Conservation (phyloP, 2,329 filamentous ascomycete genomes). For the Neonectria coccinea region DNA sequence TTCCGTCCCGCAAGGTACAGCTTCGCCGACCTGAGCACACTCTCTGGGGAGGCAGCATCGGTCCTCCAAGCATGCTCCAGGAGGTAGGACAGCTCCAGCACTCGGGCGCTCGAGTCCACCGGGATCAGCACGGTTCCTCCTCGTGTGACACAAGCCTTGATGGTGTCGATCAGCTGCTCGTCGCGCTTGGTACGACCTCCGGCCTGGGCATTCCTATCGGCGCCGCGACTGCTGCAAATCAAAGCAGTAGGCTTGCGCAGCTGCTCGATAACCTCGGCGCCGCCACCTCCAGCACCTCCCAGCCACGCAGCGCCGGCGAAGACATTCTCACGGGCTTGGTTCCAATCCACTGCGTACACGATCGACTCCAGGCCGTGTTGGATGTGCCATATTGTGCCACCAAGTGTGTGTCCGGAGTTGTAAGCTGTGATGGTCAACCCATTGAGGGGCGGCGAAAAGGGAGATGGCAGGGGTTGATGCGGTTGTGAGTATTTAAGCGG, state of each 20-base stretch:
- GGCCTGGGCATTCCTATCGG: conserved; percentile 75
- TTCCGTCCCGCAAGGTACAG: conserved; percentile 89
- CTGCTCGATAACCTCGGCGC: conserved; percentile 92
- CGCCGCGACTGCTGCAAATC: conserved; percentile 88
- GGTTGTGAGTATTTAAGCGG: conserved; percentile 97
- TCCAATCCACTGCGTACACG: conserved; percentile 98
- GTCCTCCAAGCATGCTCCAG: conserved; percentile 91
- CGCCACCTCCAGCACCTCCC: conserved; percentile 81
- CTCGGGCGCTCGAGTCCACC: conserved; percentile 93
- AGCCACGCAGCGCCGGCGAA: conserved; percentile 95
- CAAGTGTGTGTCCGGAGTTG: conserved; percentile 94
- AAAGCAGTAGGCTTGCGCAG: conserved; percentile 92
- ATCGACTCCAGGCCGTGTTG: conserved; percentile 97
- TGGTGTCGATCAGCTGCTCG: conserved; percentile 84
- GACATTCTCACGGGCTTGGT: conserved; percentile 95
- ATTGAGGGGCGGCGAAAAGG: conserved; percentile 88
- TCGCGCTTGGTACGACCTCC: conserved; percentile 85
- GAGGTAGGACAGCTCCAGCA: conserved; percentile 91
- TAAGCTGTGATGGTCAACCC: conserved; percentile 96
- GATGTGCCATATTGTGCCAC: conserved; percentile 98
- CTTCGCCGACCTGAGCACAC: conserved; percentile 64
- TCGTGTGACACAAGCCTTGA: conserved; percentile 80
- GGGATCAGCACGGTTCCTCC: conserved; percentile 94
- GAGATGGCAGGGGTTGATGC: conserved; percentile 87
- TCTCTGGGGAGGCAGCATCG: conserved; percentile 65